Evolutionary conservation across 306 rosid species (phyloP).

Genomic region (Carpinus viminea): DNA sequence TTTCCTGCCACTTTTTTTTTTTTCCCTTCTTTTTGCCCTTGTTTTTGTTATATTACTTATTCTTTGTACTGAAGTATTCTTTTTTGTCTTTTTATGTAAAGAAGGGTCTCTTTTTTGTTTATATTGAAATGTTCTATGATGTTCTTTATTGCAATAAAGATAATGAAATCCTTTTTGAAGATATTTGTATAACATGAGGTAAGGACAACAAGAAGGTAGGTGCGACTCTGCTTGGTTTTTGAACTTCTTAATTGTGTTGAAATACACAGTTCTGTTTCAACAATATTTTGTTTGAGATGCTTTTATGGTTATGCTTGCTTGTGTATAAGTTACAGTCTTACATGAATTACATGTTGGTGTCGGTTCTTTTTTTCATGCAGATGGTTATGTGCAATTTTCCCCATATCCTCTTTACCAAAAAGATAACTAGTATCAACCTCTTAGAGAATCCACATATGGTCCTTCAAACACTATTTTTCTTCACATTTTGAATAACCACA

Average conservation of each 20-base stretch:
- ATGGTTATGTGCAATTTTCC: neutral
- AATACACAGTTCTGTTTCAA: constrained; percentile 3
- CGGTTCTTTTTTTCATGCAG: constrained; percentile 3
- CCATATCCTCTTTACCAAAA: neutral
- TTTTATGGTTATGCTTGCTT: neutral
- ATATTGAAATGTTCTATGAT: neutral
- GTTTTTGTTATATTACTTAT: neutral
- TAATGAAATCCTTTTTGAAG: neutral
- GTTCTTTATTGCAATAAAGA: neutral
- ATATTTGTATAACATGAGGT: neutral
- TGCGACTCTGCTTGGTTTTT: no score
- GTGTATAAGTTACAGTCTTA: neutral
- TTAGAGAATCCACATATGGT: neutral
- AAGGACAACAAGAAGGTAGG: constrained; percentile 13
- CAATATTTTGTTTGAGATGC: neutral
- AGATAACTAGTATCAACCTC: constrained; percentile 18
- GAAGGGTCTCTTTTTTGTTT: neutral
- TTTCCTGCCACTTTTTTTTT: no score
- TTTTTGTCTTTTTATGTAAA: neutral
- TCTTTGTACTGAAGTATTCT: neutral
- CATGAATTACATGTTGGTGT: neutral
- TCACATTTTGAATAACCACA: no score
- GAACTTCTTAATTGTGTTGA: neutral
- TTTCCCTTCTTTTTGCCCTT: neutral
- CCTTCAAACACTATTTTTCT: no score